Percentiles rank a stretch among this genome's conserved stretches.
Evolutionary conservation across 768 basidiomycete species (phyloP).

Genomic region (Termitomyces sp.): DNA sequence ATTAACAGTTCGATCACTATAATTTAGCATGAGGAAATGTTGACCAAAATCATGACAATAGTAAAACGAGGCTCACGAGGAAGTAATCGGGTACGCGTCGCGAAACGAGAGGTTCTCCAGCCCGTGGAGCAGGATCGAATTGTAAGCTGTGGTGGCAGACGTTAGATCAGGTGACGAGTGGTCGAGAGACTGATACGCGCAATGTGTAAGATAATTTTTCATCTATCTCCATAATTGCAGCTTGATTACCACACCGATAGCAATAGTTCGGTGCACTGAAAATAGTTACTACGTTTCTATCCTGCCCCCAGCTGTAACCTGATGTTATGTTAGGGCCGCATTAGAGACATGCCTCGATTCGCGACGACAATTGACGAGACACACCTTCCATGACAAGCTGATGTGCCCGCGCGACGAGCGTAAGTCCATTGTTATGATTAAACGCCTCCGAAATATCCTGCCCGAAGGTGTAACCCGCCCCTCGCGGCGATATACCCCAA

Average conservation of each 20-base stretch:
- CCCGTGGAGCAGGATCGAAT: conserved; percentile 98
- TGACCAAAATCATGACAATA: not conserved
- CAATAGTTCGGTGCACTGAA: conserved; percentile 99
- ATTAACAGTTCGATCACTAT: conserved; percentile 21
- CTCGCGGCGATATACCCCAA: conserved; percentile 98
- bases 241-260: conserved; percentile 99
- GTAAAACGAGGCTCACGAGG: conserved; percentile 53
- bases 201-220: conserved; percentile 95
- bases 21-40: not conserved
- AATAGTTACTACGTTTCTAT: conserved; percentile 98
- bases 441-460: conserved; percentile 99
- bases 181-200: conserved; percentile 38
- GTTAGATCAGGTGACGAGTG: not conserved
- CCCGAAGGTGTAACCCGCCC: conserved; percentile 98
- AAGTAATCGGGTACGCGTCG: conserved; percentile 93
- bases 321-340: not conserved
- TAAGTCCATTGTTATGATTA: conserved; percentile 98
- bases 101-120: conserved; percentile 97
- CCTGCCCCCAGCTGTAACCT: conserved; percentile 98
- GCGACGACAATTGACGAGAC: conserved; percentile 18
- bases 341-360: not conserved
- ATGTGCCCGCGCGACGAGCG: conserved; percentile 90
- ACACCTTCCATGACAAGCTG: conserved; percentile 96
- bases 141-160: conserved; percentile 65
- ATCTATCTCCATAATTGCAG: conserved; percentile 99